These are phyloP conservation scores for Penicillium nordicum DNA, from an alignment of 2,329 filamentous ascomycete species.

Conservation along the genomic window DNA sequence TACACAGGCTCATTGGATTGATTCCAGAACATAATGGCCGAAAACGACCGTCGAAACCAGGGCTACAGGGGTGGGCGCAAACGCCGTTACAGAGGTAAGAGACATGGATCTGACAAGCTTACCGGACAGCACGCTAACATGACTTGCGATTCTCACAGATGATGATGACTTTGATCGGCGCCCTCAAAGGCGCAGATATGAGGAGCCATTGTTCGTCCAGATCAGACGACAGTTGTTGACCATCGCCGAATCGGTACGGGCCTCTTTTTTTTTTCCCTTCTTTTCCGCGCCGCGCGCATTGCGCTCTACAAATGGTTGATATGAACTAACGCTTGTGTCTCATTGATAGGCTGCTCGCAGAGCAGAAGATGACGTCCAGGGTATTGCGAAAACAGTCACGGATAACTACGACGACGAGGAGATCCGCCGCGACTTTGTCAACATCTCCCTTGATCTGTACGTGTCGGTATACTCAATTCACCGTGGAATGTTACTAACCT, in stretches of 20 bases:
- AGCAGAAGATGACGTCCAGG: constrained; percentile 73
- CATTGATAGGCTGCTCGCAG: constrained; percentile 59
- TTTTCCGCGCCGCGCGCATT: background rate
- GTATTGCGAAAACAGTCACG: constrained; percentile 70
- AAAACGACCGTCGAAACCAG: constrained; percentile 55
- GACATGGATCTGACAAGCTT: constrained; percentile 3
- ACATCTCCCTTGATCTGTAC: constrained; percentile 70
- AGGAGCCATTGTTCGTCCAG: constrained; percentile 67
- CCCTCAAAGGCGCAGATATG: constrained; percentile 68
- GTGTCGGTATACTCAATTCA: constrained; percentile 21
- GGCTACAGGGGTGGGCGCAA: constrained; percentile 60
- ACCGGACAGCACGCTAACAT: constrained; percentile 27
- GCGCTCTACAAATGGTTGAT: background rate
- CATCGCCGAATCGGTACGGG: constrained; percentile 68
- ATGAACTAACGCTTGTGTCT: constrained; percentile 10
- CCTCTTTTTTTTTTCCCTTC: background rate
- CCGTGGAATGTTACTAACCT: constrained; percentile 4
- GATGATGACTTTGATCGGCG: constrained; percentile 74
- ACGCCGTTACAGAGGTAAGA: constrained; percentile 71
- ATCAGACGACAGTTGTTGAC: constrained; percentile 74
- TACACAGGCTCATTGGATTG: constrained; percentile 5
- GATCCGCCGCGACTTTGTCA: constrained; percentile 68
- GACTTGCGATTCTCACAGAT: constrained; percentile 46
- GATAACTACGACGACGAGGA: constrained; percentile 86
- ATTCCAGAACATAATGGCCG: constrained; percentile 41